A percentile compares a stretch with the other conserved stretches of the same genome.
phyloP scores from a whole-genome alignment of 306 rosid species.

The Rosa multiflora region DNA sequence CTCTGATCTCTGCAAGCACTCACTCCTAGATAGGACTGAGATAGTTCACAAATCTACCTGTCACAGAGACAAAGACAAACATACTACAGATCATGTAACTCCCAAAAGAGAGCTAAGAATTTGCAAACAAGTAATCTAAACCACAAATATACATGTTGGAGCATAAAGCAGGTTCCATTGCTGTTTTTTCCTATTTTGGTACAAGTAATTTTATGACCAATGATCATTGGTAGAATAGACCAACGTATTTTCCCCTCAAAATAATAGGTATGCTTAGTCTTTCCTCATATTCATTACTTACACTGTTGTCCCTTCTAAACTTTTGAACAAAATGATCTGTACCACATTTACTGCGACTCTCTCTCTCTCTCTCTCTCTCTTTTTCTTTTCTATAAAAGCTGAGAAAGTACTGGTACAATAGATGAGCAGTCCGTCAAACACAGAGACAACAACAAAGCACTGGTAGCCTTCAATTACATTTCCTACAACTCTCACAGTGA shows the following conservation, averaged over 20 bases:
- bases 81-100: slow-evolving; percentile 5
- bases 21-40: slow-evolving; percentile 54
- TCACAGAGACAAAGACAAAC: slow-evolving; percentile 11
- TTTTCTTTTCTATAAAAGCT: too few species aligned
- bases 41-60: slow-evolving; percentile 60
- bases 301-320: not conserved
- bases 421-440: not conserved
- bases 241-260: not conserved
- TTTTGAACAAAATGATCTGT: not conserved
- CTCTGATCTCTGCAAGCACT: slow-evolving; percentile 14
- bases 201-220: not conserved
- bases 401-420: not conserved
- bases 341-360: not conserved
- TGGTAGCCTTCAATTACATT: not conserved
- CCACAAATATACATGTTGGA: not conserved
- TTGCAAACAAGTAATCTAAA: not conserved
- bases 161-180: not conserved
- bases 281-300: not conserved
- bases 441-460: not conserved
- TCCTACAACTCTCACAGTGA: not conserved
- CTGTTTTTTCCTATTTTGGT: not conserved
- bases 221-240: not conserved
- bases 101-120: not conserved
- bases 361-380: too few species aligned
- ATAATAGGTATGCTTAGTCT: not conserved